Evolutionary conservation across 1,284 basidiomycete species (phyloP).

Genomic region (Rhodotorula sp.): DNA sequence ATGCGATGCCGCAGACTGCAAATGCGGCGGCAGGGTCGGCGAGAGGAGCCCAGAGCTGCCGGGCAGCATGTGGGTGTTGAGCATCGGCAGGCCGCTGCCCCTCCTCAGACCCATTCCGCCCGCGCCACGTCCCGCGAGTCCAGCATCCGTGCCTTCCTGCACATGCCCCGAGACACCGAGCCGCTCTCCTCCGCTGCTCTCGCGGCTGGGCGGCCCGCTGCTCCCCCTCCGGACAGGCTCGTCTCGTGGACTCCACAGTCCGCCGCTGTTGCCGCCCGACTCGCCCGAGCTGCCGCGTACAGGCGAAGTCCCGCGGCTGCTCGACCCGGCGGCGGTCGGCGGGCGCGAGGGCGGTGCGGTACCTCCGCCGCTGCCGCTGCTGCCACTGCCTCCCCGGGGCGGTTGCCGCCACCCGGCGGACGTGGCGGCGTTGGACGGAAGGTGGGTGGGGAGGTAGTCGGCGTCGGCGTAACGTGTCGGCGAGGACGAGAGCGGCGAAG

Average conservation of each 20-base stretch:
- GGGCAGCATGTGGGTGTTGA: conserved; percentile 11
- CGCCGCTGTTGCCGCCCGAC: background rate
- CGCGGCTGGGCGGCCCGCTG: background rate
- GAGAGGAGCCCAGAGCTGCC: background rate
- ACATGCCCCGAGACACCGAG: background rate
- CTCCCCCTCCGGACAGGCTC: background rate
- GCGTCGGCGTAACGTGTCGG: conserved; percentile 7
- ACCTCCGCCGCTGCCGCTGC: background rate
- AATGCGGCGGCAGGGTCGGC: background rate
- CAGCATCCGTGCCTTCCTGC: conserved; percentile 1
- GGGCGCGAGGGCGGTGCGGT: background rate
- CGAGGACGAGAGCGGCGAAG: conserved; percentile 3
- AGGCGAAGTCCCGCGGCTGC: conserved; percentile 1
- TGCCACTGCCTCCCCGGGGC: background rate
- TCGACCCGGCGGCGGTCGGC: background rate
- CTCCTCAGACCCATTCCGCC: background rate
- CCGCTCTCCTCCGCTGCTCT: conserved; percentile 1
- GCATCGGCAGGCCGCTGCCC: conserved; percentile 4
- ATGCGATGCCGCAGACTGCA: background rate
- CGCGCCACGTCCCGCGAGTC: conserved; percentile 5
- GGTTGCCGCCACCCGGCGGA: background rate
- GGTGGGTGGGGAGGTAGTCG: background rate
- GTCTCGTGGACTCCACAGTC: background rate
- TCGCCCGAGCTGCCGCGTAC: background rate
- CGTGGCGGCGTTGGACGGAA: background rate